These are phyloP conservation scores for Royoungia palumana DNA, from an alignment of 768 basidiomycete genomes.

Conservation along the genomic window DNA sequence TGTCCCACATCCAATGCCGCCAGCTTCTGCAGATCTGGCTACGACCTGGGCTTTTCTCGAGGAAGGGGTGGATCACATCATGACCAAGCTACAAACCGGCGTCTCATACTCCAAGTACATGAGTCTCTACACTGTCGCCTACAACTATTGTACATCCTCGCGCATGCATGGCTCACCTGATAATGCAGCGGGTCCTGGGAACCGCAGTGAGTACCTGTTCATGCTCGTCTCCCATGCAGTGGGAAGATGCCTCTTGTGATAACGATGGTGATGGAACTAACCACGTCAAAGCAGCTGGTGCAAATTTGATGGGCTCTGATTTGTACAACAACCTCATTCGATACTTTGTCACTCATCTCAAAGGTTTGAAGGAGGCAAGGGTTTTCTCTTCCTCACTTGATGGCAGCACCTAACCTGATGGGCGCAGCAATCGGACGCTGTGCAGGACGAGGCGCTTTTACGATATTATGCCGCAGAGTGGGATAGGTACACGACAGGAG, in stretches of 20 bases:
- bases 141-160: conserved; percentile 96
- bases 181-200: conserved; percentile 32
- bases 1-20: conserved; percentile 53
- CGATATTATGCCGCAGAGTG: conserved; percentile 91
- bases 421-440: conserved; percentile 64
- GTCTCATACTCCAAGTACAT: conserved; percentile 89
- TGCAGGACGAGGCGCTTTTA: conserved; percentile 85
- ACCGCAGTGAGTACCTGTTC: conserved; percentile 52
- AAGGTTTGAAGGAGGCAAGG: conserved; percentile 56
- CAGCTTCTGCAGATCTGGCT: conserved; percentile 63
- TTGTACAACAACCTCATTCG: conserved; percentile 91
- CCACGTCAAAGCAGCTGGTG: conserved; percentile 58
- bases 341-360: conserved; percentile 85
- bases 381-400: conserved; percentile 20
- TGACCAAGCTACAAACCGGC: conserved; percentile 86
- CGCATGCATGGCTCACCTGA: conserved; percentile 60
- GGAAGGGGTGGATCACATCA: conserved; percentile 85
- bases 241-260: conserved; percentile 25
- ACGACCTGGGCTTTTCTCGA: conserved; percentile 90
- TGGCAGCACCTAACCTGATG: conserved; percentile 12
- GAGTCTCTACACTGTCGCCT: conserved; percentile 87
- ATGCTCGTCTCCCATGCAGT: conserved; percentile 7
- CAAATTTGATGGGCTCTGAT: conserved; percentile 96
- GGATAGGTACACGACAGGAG: conserved; percentile 95
- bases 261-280: conserved; percentile 19